Conservation (phyloP, 1,284 basidiomycete genomes). For the Wolfiporia cocos region DNA sequence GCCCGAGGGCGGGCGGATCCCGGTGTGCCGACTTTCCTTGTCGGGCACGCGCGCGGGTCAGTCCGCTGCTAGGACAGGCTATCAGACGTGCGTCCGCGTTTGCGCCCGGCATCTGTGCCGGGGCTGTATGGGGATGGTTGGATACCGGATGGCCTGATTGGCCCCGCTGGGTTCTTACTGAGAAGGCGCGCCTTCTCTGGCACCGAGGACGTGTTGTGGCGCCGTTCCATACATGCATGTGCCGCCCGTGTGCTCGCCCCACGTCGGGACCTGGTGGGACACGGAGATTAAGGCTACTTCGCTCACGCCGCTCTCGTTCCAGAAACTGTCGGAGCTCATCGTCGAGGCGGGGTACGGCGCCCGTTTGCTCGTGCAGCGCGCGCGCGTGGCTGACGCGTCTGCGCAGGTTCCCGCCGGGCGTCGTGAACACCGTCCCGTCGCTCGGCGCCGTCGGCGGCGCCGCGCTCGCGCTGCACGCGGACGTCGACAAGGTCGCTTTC, state of each 20-base stretch:
- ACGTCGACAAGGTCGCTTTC: constrained; percentile 83
- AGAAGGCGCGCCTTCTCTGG: no score
- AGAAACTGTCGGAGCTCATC: constrained; percentile 79
- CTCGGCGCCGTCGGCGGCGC: constrained; percentile 82
- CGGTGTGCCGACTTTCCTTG: no score
- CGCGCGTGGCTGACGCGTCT: neutral
- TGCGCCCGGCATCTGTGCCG: no score
- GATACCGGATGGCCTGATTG: no score
- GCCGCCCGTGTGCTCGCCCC: neutral
- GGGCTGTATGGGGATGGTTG: no score
- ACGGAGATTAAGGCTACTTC: neutral
- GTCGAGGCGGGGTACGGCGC: constrained; percentile 24
- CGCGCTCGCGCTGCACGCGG: constrained; percentile 70
- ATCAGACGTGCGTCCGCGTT: no score
- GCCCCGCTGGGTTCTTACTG: no score
- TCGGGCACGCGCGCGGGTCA: no score
- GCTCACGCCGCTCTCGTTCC: neutral
- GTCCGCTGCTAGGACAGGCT: no score
- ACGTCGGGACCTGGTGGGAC: neutral
- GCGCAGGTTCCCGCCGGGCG: constrained; percentile 82
- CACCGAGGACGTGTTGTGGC: no score
- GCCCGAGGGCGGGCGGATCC: no score
- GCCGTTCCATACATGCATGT: no score
- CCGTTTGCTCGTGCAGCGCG: constrained; percentile 9
- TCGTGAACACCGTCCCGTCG: constrained; percentile 86